Base-by-base conservation (phyloP, 2,329 filamentous ascomycete genomes). In the Monosporascus sp. region DNA sequence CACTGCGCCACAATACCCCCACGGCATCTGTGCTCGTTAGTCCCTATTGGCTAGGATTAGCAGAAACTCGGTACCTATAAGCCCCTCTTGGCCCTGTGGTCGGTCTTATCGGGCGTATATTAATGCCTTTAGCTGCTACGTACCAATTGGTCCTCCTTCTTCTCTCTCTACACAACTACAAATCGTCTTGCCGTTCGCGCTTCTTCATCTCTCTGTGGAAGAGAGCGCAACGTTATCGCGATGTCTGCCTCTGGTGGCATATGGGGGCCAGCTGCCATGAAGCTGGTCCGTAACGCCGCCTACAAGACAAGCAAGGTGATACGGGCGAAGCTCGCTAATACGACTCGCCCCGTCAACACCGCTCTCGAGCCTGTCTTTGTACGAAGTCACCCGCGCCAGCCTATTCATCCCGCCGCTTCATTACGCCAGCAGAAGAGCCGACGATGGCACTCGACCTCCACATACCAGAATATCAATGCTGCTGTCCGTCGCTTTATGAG, bases 231-330 rank as follows among this genome's bases (percentile, higher is more conserved):
- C 58, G 62, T 57, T 61, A 59, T 51, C 68, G 76, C 59, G 59
- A 84, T 84, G 81, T 75, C 75, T 71, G 76, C 78, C 66, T 48
- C 61, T 66, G 78, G 78, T 74, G 79, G 77, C 70, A 72, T 82
- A 68, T 81, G 76, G 80, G 80, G 75, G 63, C 77, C 79, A 54
- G 72, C 74, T 66, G 76, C 78, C 71, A 69, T 82, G 67, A 78
- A 78, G 67, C 70, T 79, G 61, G 71, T 82, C 62, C 76, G 78
- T 65, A 73, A 72, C 60, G 76, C 80, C 65, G 70, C 78, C 65
- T 70, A 70, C 48, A 78, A 75, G 62, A 74, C 79, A 62, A 74
- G 75, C 54, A 76, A 77, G 58, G 69, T 75, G 59, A 69, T 84
- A 53, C 77, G 79, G 58, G 70, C 68, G 61, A 81, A 79, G 60